Conservation (phyloP, 768 basidiomycete genomes). For the Russula ochroleuca region DNA sequence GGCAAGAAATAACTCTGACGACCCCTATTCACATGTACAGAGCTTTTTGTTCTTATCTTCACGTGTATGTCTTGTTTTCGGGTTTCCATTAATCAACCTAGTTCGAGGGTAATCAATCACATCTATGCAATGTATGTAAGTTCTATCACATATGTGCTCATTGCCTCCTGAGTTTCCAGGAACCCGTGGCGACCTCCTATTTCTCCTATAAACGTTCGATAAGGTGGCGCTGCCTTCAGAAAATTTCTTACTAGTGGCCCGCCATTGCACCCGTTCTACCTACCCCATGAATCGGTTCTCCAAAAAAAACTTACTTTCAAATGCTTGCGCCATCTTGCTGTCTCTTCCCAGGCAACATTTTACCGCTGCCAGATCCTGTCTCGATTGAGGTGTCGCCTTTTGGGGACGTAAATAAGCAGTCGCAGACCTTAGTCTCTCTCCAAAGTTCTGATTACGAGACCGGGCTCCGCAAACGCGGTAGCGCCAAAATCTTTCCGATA, state of each 20-base stretch:
- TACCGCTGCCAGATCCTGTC: slow-evolving; percentile 7
- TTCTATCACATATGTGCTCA: slow-evolving; percentile 7
- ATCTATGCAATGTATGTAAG: slow-evolving; percentile 8
- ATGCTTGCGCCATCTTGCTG: not conserved
- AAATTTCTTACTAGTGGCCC: not conserved
- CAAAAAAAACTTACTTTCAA: not conserved
- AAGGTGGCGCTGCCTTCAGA: not conserved
- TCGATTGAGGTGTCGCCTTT: not conserved
- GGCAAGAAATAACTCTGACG: slow-evolving; percentile 18
- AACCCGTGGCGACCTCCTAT: not conserved
- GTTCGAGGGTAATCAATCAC: not conserved
- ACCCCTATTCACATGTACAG: not conserved
- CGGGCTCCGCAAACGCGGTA: too few species aligned
- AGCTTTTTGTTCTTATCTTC: not conserved
- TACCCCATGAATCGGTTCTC: too few species aligned
- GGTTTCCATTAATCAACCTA: not conserved
- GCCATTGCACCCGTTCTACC: not conserved
- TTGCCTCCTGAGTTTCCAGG: slow-evolving; percentile 9
- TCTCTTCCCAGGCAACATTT: not conserved
- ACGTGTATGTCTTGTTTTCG: slow-evolving; percentile 15
- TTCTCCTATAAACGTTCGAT: not conserved
- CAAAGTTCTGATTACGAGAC: too few species aligned
- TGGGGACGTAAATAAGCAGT: not conserved
- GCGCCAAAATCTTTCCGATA: too few species aligned
- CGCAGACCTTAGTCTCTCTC: not conserved